phyloP scores from a whole-genome alignment of 352 stramenopile species.

The Pythium sukuiense region DNA sequence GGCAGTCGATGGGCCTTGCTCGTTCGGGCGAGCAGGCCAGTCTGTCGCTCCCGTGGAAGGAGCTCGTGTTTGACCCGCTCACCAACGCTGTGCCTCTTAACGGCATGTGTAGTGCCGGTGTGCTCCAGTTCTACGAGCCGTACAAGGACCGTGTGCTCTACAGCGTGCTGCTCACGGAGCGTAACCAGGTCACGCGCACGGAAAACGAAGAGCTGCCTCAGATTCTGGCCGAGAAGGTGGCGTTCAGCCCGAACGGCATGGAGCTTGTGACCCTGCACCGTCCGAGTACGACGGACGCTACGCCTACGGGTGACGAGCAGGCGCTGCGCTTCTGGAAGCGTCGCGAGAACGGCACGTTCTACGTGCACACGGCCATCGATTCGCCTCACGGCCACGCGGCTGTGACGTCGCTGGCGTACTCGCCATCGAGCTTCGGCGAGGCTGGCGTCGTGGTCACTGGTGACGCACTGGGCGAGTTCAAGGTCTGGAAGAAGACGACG shows the following conservation, averaged over 20 bases:
- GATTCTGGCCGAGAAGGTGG: conserved; percentile 49
- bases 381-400: conserved; percentile 57
- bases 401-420: conserved; percentile 63
- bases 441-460: conserved; percentile 60
- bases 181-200: conserved; percentile 83
- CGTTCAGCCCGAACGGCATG: conserved; percentile 50
- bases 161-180: conserved; percentile 70
- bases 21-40: conserved; percentile 45
- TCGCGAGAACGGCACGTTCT: conserved; percentile 72
- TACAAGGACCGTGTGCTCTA: conserved; percentile 77
- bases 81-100: conserved; percentile 66
- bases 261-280: conserved; percentile 67
- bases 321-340: conserved; percentile 77
- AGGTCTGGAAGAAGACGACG: conserved; percentile 70
- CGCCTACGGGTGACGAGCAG: conserved; percentile 45
- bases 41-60: conserved; percentile 47
- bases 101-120: conserved; percentile 50
- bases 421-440: conserved; percentile 30
- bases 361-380: conserved; percentile 81
- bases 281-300: conserved; percentile 21
- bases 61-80: conserved; percentile 65
- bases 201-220: conserved; percentile 59
- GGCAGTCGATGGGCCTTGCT: conserved; percentile 62
- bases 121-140: conserved; percentile 83
- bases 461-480: conserved; percentile 73